A percentile compares a stretch with the other conserved stretches of the same genome.
phyloP scores from a whole-genome alignment of 495 filamentous ascomycete genomes.

The Collariella sp. region DNA sequence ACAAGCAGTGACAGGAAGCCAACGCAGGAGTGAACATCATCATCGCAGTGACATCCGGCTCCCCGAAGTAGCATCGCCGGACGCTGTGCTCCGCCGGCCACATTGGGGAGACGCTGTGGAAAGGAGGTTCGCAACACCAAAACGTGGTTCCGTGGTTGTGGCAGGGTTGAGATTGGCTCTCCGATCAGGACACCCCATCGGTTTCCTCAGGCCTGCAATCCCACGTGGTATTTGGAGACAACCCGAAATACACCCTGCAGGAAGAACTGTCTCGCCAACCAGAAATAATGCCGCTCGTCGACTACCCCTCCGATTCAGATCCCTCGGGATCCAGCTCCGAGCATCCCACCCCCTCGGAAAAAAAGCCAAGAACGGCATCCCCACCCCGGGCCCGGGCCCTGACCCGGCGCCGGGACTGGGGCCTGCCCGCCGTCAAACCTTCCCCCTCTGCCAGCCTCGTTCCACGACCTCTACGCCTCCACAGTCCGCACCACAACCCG shows the following conservation, averaged over 20 bases:
- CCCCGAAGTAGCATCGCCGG: not conserved
- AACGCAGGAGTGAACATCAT: not conserved
- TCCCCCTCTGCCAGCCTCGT: slow-evolving; percentile 73
- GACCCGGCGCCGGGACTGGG: not conserved
- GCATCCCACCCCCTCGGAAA: slow-evolving; percentile 14
- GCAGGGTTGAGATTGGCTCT: not conserved
- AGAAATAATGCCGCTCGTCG: slow-evolving; percentile 52
- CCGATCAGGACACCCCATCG: too few relatives aligned
- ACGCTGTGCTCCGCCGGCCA: not conserved
- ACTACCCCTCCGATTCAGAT: slow-evolving; percentile 59
- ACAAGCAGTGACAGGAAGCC: too few relatives aligned
- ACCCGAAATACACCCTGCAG: not conserved
- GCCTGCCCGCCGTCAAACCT: slow-evolving; percentile 41
- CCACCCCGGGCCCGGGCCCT: not conserved
- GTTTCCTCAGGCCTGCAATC: not conserved
- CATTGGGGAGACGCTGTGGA: not conserved
- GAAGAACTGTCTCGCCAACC: not conserved
- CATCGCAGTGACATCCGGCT: not conserved
- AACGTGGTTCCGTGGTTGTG: slow-evolving; percentile 6
- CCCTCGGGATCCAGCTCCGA: not conserved
- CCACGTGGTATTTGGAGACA: not conserved
- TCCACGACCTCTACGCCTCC: slow-evolving; percentile 87
- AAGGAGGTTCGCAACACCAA: not conserved
- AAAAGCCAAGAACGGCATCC: slow-evolving; percentile 8
- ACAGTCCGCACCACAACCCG: slow-evolving; percentile 59